phyloP scores from a whole-genome alignment of 1,284 basidiomycete genomes.

The Gomphus bonarii region DNA sequence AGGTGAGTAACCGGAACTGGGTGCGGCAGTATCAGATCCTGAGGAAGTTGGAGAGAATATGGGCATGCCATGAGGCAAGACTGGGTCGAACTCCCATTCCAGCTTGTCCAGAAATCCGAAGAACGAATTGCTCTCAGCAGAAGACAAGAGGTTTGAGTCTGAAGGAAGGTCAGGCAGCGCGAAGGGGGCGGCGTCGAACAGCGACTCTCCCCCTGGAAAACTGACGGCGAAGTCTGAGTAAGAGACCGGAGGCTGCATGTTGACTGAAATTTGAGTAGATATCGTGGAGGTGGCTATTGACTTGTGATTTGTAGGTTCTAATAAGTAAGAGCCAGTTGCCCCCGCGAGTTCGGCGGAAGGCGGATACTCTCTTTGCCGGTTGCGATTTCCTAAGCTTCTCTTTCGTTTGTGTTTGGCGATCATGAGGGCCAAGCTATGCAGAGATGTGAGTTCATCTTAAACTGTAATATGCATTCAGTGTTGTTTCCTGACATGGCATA shows the following conservation, averaged over 20 bases:
- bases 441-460: not conserved
- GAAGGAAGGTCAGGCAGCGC: not conserved
- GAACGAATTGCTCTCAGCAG: constrained; percentile 58
- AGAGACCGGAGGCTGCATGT: constrained; percentile 3
- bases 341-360: not conserved
- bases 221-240: constrained; percentile 1
- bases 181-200: not conserved
- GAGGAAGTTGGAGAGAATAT: constrained; percentile 5
- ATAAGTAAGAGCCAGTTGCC: not conserved
- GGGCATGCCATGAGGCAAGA: constrained; percentile 14
- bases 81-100: constrained; percentile 42
- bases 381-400: not conserved
- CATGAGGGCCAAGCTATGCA: not conserved
- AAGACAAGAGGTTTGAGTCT: constrained; percentile 30
- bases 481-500: not conserved
- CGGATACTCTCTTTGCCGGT: not conserved
- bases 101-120: constrained; percentile 72
- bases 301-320: not conserved
- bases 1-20: not conserved
- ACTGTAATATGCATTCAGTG: not conserved
- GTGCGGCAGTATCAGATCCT: not conserved
- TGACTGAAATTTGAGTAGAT: not conserved
- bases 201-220: not conserved
- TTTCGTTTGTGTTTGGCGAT: not conserved
- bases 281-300: not conserved